These are phyloP conservation scores for Epichloe festucae DNA, from an alignment of 2,329 filamentous ascomycete genomes.

Conservation along the genomic window DNA sequence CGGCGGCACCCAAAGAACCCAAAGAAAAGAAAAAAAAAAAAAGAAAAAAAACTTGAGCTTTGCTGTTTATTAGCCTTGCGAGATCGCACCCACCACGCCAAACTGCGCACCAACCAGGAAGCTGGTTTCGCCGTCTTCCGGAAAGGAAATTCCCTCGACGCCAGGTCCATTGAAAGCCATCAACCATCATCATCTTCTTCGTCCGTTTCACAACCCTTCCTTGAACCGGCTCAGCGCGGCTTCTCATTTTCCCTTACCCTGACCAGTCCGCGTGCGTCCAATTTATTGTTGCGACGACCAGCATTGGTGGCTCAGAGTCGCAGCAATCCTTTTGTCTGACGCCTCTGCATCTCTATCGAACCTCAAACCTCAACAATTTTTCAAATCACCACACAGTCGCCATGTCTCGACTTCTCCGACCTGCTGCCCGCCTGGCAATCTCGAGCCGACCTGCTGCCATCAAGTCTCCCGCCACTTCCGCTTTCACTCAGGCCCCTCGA, in stretches of 20 bases:
- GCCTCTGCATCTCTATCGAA: neutral
- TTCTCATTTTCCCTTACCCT: neutral
- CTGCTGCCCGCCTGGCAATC: constrained; percentile 34
- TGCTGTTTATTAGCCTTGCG: neutral
- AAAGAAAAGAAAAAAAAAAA: constrained; percentile 8
- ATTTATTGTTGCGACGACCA: constrained; percentile 3
- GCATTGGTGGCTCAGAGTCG: constrained; percentile 8
- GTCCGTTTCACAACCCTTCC: neutral
- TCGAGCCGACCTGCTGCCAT: constrained; percentile 26
- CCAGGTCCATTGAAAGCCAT: constrained; percentile 4
- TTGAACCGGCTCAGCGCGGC: neutral
- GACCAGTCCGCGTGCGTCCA: neutral
- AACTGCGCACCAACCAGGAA: constrained; percentile 6
- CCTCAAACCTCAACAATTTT: constrained; percentile 7
- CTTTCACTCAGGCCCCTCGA: constrained; percentile 22
- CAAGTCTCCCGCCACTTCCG: constrained; percentile 21
- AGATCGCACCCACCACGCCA: constrained; percentile 1
- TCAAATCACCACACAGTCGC: constrained; percentile 9
- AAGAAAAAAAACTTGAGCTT: constrained; percentile 8
- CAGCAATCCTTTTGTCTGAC: constrained; percentile 1
- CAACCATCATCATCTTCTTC: constrained; percentile 6
- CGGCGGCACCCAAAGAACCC: neutral
- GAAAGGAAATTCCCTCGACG: constrained; percentile 11
- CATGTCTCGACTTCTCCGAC: constrained; percentile 41
- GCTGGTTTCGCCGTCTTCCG: constrained; percentile 9